Evolutionary conservation across 805 yeast species (phyloP).

Genomic region (Ogataea nakhonphanomensis): DNA sequence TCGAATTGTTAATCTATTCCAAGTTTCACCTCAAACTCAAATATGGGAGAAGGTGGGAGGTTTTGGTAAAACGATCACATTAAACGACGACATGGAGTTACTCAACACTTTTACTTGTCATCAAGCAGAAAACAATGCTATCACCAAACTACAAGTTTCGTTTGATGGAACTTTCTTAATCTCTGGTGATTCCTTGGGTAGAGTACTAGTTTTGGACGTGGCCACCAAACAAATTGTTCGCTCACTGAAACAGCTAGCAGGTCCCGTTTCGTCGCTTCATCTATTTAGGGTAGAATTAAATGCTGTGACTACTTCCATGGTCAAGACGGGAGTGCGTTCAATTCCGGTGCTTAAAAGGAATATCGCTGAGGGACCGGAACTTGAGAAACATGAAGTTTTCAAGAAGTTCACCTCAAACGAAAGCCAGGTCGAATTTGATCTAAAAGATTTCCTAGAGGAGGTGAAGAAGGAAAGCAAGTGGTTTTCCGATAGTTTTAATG

Average conservation of each 20-base stretch:
- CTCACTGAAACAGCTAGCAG: slow-evolving; percentile 41
- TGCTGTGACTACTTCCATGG: slow-evolving; percentile 29
- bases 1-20: slow-evolving; percentile 51
- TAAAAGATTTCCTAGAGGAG: slow-evolving; percentile 47
- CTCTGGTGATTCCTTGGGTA: slow-evolving; percentile 74
- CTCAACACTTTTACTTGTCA: slow-evolving; percentile 53
- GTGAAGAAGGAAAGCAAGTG: slow-evolving; percentile 50
- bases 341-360: slow-evolving; percentile 68
- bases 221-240: slow-evolving; percentile 65
- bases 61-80: slow-evolving; percentile 45
- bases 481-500: slow-evolving; percentile 42
- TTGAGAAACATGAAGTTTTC: slow-evolving; percentile 42
- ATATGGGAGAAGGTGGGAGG: slow-evolving; percentile 61
- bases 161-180: slow-evolving; percentile 71
- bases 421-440: slow-evolving; percentile 30
- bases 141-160: slow-evolving; percentile 56
- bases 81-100: slow-evolving; percentile 48
- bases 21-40: slow-evolving; percentile 33
- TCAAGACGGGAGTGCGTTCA: slow-evolving; percentile 33
- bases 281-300: slow-evolving; percentile 19
- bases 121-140: slow-evolving; percentile 32
- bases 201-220: slow-evolving; percentile 63
- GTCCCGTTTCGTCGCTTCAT: slow-evolving; percentile 26
- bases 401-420: slow-evolving; percentile 34
- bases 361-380: slow-evolving; percentile 38